Conservation (phyloP, 352 stramenopile species). For the Plasmopara viticola region DNA sequence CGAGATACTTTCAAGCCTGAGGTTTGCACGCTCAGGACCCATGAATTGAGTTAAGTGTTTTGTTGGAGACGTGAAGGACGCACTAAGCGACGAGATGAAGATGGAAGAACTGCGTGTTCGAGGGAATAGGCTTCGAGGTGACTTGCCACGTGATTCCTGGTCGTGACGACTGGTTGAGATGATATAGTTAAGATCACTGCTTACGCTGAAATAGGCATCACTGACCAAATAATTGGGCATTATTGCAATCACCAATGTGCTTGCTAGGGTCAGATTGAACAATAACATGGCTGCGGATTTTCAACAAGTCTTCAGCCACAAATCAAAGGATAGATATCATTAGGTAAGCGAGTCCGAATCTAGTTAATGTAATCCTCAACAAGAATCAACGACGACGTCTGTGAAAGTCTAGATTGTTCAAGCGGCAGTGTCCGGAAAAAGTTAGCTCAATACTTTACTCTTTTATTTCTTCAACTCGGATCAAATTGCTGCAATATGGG, state of each 20-base stretch:
- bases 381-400: too few relatives aligned
- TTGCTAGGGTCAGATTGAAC: constrained; percentile 5
- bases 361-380: too few relatives aligned
- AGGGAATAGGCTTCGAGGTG: constrained; percentile 3
- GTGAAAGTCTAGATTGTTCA: too few relatives aligned
- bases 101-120: constrained; percentile 24
- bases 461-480: too few relatives aligned
- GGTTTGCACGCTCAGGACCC: constrained; percentile 8
- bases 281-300: constrained; percentile 3
- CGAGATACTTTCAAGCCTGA: constrained; percentile 4
- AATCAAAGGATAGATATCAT: background rate
- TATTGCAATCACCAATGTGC: background rate
- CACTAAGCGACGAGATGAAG: constrained; percentile 13
- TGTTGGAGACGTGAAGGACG: constrained; percentile 9
- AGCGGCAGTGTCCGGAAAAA: too few relatives aligned
- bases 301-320: background rate
- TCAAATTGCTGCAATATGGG: too few relatives aligned
- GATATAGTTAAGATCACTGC: constrained; percentile 7
- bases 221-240: constrained; percentile 27
- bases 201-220: constrained; percentile 23
- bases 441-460: too few relatives aligned
- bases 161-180: background rate
- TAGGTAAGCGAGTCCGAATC: too few relatives aligned
- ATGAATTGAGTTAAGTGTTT: constrained; percentile 24
- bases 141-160: constrained; percentile 4